These are phyloP conservation scores for Exophiala xenobiotica DNA, from an alignment of 2,329 filamentous ascomycete species.

Conservation along the genomic window DNA sequence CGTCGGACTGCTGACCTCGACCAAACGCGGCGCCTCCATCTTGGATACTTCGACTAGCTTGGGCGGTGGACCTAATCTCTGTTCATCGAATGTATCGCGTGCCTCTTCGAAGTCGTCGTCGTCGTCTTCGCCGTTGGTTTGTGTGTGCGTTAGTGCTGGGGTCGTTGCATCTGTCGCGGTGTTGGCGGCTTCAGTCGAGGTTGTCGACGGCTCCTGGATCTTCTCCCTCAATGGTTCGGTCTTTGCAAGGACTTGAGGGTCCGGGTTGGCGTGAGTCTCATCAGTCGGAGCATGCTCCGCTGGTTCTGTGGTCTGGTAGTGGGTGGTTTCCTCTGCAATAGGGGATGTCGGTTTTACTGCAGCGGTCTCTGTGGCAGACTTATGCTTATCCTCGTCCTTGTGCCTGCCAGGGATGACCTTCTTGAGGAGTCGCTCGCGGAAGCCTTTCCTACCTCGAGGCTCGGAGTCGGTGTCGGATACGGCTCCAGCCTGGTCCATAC, in stretches of 20 bases:
- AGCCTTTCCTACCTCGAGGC: conserved; percentile 26
- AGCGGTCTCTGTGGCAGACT: not conserved
- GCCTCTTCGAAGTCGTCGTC: conserved; percentile 32
- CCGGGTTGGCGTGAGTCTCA: conserved; percentile 12
- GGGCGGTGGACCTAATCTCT: conserved; percentile 15
- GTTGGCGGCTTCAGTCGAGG: conserved; percentile 13
- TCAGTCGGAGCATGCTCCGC: not conserved
- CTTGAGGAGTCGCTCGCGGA: conserved; percentile 23
- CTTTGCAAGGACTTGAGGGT: conserved; percentile 1
- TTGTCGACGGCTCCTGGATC: conserved; percentile 20
- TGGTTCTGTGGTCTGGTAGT: not conserved
- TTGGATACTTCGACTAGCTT: conserved; percentile 27
- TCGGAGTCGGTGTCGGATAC: conserved; percentile 22
- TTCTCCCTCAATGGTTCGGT: conserved; percentile 18
- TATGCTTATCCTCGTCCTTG: conserved; percentile 20
- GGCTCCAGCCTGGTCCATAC: conserved; percentile 12
- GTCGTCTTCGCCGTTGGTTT: conserved; percentile 20
- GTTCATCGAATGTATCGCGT: conserved; percentile 29
- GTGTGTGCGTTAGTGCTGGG: conserved; percentile 18
- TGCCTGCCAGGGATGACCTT: conserved; percentile 25
- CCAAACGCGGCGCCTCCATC: conserved; percentile 16
- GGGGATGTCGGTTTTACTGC: conserved; percentile 3
- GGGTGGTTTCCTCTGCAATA: conserved; percentile 5
- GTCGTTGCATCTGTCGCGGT: conserved; percentile 20
- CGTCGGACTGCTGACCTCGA: conserved; percentile 17